Evolutionary conservation across 495 filamentous ascomycete species (phyloP), one percentile per base, ranked within the genome.

Genomic region (Podospora comata): DNA sequence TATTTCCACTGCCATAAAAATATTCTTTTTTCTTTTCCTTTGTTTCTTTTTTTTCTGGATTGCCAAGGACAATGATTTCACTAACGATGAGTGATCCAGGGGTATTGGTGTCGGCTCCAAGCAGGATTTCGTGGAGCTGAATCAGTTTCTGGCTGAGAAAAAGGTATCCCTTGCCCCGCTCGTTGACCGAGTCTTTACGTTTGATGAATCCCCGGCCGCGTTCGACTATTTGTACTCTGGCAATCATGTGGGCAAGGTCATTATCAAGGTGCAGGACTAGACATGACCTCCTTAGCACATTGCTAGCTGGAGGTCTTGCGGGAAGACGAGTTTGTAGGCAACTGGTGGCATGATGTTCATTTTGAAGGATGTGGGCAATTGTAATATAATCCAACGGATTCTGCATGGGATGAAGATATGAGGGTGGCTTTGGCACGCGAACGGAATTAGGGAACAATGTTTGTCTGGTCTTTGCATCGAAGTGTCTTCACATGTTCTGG

Each of bases 251-350:
- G 82, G 82, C 57, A 84, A 84, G 78, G 78, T 84, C 57, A 76
- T 83, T 27, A 74, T 84, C 54, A 76, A 73, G 68, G 65, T 81
- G 39, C 65, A 67, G 44, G 65, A 67, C 58, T 67, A 58, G 56
- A 27, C 23, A 23, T 23, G 23, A 23, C 23, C 23, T 23, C 23
- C 23, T 23, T 90, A 13, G 85, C 84, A 15, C 28, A 82, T 28
- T 85, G 83, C 66, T 91, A 86, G 80, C 62, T 73, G 23, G 83
- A 87, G 68, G 85, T 90, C 16, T 79, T 91, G 67, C 30, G 68
- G 56, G 86, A 91, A 64, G 61, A 69, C 0, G 88, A 91, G 71
- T 91, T 90, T 73, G 30, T 64, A 15, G 87, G 85, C 4, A 81
- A 84, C 1, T 85, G 84, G 84, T 88, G 81, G 81, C 72, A 76